phyloP scores from a whole-genome alignment of 2,329 filamentous ascomycete species.

The Pseudogymnoascus sp. region DNA sequence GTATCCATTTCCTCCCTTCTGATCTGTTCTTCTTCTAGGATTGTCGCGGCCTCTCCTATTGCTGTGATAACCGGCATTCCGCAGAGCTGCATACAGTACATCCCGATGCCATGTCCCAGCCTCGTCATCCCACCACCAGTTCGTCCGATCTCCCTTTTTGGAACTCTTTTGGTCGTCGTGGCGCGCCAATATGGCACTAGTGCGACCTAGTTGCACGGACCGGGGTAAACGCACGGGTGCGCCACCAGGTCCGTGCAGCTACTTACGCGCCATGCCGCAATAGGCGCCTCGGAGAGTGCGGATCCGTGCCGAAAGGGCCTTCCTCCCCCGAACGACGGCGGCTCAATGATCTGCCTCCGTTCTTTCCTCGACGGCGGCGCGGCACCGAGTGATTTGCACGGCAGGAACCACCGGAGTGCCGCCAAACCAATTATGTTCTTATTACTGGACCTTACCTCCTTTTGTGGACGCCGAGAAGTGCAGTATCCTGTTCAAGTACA shows the following conservation, averaged over 20 bases:
- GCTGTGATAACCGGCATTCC: not conserved
- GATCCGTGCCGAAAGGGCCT: not conserved
- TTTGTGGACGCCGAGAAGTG: not conserved
- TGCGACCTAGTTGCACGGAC: not conserved
- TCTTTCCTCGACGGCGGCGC: not conserved
- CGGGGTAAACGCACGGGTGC: not conserved
- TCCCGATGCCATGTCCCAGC: not conserved
- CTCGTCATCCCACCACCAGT: not conserved
- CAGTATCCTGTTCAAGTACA: not conserved
- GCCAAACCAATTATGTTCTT: not conserved
- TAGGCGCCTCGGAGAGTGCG: slow-evolving; percentile 3
- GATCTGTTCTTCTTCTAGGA: not conserved
- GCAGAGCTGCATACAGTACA: not conserved
- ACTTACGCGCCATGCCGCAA: slow-evolving; percentile 2
- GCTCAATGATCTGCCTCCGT: not conserved
- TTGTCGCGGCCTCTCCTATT: not conserved
- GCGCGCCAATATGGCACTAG: not conserved
- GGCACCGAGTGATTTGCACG: not conserved
- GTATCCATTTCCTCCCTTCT: not conserved
- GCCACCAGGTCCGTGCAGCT: not conserved
- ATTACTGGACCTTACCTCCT: not conserved
- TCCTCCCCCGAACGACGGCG: not conserved
- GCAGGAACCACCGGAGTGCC: not conserved
- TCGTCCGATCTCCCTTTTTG: not conserved
- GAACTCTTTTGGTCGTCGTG: not conserved